Evolutionary conservation across 179 eudicot genomes (phyloP).

Genomic region (Spergularia azorica): DNA sequence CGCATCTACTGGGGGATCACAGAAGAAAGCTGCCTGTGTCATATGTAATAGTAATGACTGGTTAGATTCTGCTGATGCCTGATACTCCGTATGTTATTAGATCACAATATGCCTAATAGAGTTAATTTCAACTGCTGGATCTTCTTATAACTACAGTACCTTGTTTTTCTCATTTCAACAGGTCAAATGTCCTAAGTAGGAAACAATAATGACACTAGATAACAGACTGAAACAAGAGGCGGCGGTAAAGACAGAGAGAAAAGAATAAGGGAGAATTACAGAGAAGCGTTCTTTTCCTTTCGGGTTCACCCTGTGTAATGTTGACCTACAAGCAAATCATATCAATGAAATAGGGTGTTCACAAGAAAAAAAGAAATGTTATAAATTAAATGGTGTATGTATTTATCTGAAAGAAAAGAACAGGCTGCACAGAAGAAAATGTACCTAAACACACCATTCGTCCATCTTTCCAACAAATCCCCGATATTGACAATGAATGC

Average conservation of each 20-base stretch:
- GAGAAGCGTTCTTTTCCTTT: slow-evolving; percentile 76
- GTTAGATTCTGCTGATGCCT: neutral
- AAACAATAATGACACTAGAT: neutral
- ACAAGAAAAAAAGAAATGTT: too few relatives aligned
- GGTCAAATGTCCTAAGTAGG: too few relatives aligned
- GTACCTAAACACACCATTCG: slow-evolving; percentile 71
- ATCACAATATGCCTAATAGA: neutral
- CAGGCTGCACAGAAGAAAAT: neutral
- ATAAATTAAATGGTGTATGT: neutral
- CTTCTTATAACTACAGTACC: too few relatives aligned
- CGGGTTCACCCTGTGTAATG: slow-evolving; percentile 71
- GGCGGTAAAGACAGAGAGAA: neutral
- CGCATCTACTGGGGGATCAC: slow-evolving; percentile 45
- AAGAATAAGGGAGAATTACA: slow-evolving; percentile 31
- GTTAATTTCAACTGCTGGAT: too few relatives aligned
- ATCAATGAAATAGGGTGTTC: neutral
- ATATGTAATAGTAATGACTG: neutral
- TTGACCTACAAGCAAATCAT: slow-evolving; percentile 51
- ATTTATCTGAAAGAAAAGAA: too few relatives aligned
- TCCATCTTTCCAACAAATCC: slow-evolving; percentile 84
- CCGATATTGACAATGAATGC: slow-evolving; percentile 78
- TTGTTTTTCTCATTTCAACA: neutral
- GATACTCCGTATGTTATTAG: neutral
- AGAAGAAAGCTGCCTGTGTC: slow-evolving; percentile 61
- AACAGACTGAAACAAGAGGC: neutral